Evolutionary conservation across 2,329 filamentous ascomycete genomes (phyloP).

Genomic region (Colletotrichum paranaense): DNA sequence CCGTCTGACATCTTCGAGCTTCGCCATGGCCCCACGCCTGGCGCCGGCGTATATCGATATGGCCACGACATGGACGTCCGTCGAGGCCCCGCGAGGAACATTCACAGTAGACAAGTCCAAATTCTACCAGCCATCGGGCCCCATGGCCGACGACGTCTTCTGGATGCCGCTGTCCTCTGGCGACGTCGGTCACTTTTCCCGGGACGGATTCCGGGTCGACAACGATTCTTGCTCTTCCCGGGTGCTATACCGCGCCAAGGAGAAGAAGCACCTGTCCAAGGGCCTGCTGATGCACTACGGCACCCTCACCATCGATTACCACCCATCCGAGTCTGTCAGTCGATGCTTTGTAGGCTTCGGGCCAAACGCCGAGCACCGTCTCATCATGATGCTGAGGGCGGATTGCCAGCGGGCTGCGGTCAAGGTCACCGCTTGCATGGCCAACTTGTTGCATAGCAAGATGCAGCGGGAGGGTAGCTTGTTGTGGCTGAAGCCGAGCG

Average conservation of each 20-base stretch:
- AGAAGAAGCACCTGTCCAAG: background rate
- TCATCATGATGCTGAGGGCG: background rate
- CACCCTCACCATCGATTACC: background rate
- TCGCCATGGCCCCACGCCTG: background rate
- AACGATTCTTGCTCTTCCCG: background rate
- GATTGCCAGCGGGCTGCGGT: background rate
- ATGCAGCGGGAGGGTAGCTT: background rate
- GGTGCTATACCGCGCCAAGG: background rate
- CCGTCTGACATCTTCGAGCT: background rate
- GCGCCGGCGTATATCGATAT: background rate
- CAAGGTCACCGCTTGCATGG: constrained; percentile 15
- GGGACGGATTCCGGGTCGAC: background rate
- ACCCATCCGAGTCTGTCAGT: background rate
- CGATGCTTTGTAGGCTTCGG: background rate
- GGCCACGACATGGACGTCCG: background rate
- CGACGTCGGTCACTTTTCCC: background rate
- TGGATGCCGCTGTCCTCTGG: constrained; percentile 2
- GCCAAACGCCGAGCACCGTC: background rate
- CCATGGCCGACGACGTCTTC: constrained; percentile 4
- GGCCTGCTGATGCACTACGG: background rate
- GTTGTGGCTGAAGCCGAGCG: background rate
- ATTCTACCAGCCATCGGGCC: constrained; percentile 17
- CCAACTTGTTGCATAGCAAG: background rate
- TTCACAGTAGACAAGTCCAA: constrained; percentile 8
- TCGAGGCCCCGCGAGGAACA: constrained; percentile 10